These are phyloP conservation scores for Talaromyces thailandensis DNA, from an alignment of 495 filamentous ascomycete species.

Conservation along the genomic window DNA sequence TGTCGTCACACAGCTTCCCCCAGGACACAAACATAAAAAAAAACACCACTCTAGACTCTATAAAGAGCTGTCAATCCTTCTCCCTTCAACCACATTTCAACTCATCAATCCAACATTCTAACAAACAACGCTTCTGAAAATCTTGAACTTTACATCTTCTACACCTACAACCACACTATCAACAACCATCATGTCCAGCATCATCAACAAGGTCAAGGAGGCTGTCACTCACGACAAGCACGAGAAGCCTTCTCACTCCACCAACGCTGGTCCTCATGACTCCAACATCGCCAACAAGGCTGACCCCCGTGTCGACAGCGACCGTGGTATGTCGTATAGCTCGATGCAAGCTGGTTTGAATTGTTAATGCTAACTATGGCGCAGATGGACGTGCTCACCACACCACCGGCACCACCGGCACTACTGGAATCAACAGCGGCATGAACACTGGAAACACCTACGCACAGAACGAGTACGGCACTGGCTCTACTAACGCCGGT, in stretches of 20 bases:
- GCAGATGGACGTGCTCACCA: neutral
- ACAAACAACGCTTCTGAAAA: neutral
- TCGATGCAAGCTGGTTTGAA: neutral
- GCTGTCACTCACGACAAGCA: conserved; percentile 40
- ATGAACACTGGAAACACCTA: neutral
- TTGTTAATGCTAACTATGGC: neutral
- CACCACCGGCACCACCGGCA: neutral
- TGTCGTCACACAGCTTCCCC: neutral
- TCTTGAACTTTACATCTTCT: neutral
- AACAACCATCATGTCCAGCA: conserved; percentile 49
- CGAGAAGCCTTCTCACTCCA: conserved; percentile 12
- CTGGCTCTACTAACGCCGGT: conserved; percentile 14
- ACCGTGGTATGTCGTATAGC: conserved; percentile 13
- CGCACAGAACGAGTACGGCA: neutral
- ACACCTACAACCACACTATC: neutral
- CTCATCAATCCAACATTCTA: neutral
- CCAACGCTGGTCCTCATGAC: conserved; percentile 20
- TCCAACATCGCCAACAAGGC: conserved; percentile 26
- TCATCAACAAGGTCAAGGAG: conserved; percentile 69
- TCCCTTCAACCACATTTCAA: neutral
- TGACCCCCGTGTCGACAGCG: conserved; percentile 41
- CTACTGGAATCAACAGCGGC: neutral
- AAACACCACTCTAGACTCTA: neutral
- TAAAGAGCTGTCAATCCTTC: neutral
- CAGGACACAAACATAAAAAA: neutral